Evolutionary conservation across 2,329 filamentous ascomycete genomes (phyloP), one percentile per base, ranked within the genome.

Genomic region (Exophiala aquamarina): DNA sequence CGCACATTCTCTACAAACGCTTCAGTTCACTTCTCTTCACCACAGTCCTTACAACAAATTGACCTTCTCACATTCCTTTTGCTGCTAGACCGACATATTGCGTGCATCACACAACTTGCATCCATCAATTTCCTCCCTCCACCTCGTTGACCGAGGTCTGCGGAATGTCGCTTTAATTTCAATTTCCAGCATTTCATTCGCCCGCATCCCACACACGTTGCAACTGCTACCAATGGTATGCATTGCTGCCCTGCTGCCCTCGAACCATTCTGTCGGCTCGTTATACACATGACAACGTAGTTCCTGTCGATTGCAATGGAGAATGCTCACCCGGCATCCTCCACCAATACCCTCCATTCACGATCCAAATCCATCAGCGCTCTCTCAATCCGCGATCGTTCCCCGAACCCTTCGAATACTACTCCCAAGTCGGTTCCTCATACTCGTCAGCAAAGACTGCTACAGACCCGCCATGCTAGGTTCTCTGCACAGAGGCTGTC

Each of bases 401-500:
- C 35, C 7, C 17, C 35, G 8, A 37, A 21, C 26, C 9, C 47
- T 5, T 19, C 32, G 18, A 32, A 51, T 20, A 28, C 45, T 28
- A 52, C 49, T 4, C 52, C 52, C 2, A 51, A 47, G 36, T 55
- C 52, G 9, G 45, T 37, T 26, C 52, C 52, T 33, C 52, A 55
- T 31, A 49, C 39, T 21, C 50, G 49, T 20, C 57, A 59, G 39
- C 53, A 56, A 44, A 41, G 54, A 14, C 41, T 58, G 3, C 32
- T 59, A 23, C 50, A 54, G 17, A 50, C 47, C 35, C 57, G 57
- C 19, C 50, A 59, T 50, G 50, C 55, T 8, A 45, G 52, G 17
- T 58, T 59, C 41, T 49, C 55, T 10, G 57, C 51, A 3, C 56
- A 56, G 38, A 52, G 46, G 14, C 40, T 56, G 11, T 58, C 53